A percentile compares a stretch with the other conserved stretches of the same genome.
phyloP scores from a whole-genome alignment of 495 filamentous ascomycete species.

The Amorphotheca resinae region DNA sequence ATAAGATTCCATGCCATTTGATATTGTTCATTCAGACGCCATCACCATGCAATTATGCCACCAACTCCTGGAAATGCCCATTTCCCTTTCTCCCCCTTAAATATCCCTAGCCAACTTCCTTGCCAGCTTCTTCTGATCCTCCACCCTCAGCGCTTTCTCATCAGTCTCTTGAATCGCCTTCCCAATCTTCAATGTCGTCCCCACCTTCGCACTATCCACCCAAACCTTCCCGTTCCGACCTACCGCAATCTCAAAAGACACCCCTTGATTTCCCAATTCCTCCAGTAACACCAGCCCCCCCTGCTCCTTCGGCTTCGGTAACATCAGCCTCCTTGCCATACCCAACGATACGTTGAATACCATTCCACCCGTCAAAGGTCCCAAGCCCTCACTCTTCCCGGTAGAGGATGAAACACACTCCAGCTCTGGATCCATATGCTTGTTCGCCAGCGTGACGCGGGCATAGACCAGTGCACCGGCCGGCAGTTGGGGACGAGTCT shows the following conservation, averaged over 20 bases:
- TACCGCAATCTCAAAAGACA: conserved; percentile 85
- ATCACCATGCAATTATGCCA: background rate
- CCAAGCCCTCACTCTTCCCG: conserved; percentile 80
- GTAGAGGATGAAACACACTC: conserved; percentile 78
- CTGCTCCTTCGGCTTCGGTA: conserved; percentile 49
- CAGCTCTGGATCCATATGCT: conserved; percentile 77
- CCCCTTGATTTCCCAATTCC: conserved; percentile 62
- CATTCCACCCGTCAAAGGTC: conserved; percentile 78
- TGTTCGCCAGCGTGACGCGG: conserved; percentile 58
- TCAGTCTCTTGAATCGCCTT: conserved; percentile 68
- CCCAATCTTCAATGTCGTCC: conserved; percentile 64
- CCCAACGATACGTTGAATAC: conserved; percentile 67
- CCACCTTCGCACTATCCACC: conserved; percentile 62
- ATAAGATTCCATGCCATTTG: background rate
- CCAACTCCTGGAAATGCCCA: background rate
- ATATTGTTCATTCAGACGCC: background rate
- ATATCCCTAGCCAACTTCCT: conserved; percentile 35
- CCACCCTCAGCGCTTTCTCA: conserved; percentile 46
- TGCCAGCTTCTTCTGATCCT: conserved; percentile 72
- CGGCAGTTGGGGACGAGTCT: conserved; percentile 68
- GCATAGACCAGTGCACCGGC: conserved; percentile 76
- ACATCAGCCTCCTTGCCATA: conserved; percentile 65
- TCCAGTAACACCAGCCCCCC: conserved; percentile 65
- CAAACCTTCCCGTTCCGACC: conserved; percentile 90
- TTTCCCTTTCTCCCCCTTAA: background rate